Base-by-base conservation (phyloP, 2,329 filamentous ascomycete species). In the Paraphoma sp. region DNA sequence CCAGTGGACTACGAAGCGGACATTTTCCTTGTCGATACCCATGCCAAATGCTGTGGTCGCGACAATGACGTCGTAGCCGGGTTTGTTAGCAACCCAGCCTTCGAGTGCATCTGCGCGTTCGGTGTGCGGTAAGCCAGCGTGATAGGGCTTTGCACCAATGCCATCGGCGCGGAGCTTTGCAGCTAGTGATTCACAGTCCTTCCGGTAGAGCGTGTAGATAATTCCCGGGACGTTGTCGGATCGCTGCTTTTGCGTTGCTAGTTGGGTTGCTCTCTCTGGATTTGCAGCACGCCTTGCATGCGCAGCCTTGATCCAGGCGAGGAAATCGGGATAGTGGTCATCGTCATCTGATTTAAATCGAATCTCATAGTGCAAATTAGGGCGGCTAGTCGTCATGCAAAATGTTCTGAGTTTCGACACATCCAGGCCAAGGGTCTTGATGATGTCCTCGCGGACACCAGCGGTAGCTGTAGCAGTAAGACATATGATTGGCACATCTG, bases 1-100 rank as follows among this genome's bases (percentile, higher is more conserved):
- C 93, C 94, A 98, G 77, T 98, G 94, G 1, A 95, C 88, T 1
- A 98, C 93, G 68, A 97, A 97, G 2, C 94, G 90, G 10, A 98
- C 94, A 66, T 96, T 90, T 50, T 95, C 88, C 76, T 97, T 97
- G 76, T 98, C 93, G 62, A 98, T 97, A 28, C 94, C 94, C 94
- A 98, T 98, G 2, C 94, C 94, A 69, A 98, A 98, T 0, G 94
- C 94, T 1, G 92, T 98, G 0, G 94, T 98, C 1, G 94, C 94
- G 29, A 97, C 93, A 58, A 98, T 94, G 47, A 98, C 87, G 73
- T 95, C 93, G 78, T 95, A 97, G 1, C 90, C 90, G 28, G 85
- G 82, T 51, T 86, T 84, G 72, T 92, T 90, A 52, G 84, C 82
- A 45, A 93, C 87, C 91, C 91, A 94, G 16, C 85, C 84, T 14